Evolutionary conservation across 2,329 filamentous ascomycete genomes (phyloP), one percentile per base, ranked within the genome.

Genomic region (Biscogniauxia sp.): DNA sequence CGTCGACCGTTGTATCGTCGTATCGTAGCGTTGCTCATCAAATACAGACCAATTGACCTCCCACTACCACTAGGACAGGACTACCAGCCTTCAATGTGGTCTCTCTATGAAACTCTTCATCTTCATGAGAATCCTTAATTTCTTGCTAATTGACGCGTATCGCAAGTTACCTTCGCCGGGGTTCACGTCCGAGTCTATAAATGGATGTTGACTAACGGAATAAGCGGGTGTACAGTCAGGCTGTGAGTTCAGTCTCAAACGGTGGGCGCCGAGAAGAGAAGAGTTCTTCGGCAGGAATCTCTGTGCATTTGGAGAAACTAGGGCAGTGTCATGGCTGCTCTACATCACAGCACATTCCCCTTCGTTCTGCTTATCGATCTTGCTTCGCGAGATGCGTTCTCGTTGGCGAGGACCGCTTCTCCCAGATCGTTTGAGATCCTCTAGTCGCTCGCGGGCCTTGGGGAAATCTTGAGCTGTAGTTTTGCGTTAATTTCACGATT

Each of bases 341-440:
- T 73, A 96, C 93, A 96, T 96, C 55, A 96, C 81, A 57, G 83
- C 79, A 75, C 93, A 98, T 65, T 97, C 93, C 56, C 92, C 93
- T 67, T 97, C 92, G 70, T 94, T 91, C 73, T 94, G 89, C 74
- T 88, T 90, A 71, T 89, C 89, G 58, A 91, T 87, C 65, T 92
- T 91, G 66, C 89, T 94, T 60, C 94, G 85, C 8, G 90, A 93
- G 63, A 97, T 86, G 59, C 89, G 87, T 70, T 93, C 91, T 58
- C 91, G 84, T 58, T 88, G 87, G 72, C 91, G 92, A 63, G 90
- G 87, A 54, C 78, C 82, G 49, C 88, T 90, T 51, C 87, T 88
- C 23, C 92, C 92, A 1, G 88, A 87, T 63, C 87, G 86, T 78
- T 96, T 96, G 58, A 99, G 83, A 68, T 98, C 95, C 73, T 98